Conservation (phyloP, 2,329 filamentous ascomycete species). For the Sporothrix sp. region DNA sequence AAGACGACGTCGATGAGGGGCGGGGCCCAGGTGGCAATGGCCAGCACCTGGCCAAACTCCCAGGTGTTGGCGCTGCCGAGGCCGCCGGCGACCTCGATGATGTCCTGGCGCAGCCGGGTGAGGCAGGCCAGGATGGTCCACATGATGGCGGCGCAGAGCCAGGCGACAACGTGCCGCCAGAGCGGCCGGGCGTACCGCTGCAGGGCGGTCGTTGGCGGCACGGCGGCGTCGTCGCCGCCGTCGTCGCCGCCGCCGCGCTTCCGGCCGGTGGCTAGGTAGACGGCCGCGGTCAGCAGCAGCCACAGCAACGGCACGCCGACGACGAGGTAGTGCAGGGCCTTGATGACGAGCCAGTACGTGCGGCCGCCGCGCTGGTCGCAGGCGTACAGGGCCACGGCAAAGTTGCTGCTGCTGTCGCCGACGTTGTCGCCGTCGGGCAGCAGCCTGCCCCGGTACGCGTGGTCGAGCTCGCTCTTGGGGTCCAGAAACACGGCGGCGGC, state of each 20-base stretch:
- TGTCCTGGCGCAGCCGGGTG: constrained; percentile 8
- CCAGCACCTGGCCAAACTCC: constrained; percentile 17
- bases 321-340: constrained; percentile 13
- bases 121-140: constrained; percentile 13
- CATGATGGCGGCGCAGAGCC: constrained; percentile 11
- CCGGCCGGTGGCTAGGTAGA: background rate
- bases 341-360: constrained; percentile 14
- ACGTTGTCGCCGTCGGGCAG: constrained; percentile 1
- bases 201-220: background rate
- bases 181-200: background rate
- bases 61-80: constrained; percentile 10
- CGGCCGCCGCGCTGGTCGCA: constrained; percentile 17
- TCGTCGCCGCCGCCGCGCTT: background rate
- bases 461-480: constrained; percentile 16
- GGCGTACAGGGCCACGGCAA: background rate
- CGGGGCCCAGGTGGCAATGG: constrained; percentile 14
- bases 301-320: constrained; percentile 16
- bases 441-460: constrained; percentile 3
- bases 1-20: constrained; percentile 10
- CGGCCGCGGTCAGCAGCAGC: constrained; percentile 10
- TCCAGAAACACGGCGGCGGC: constrained; percentile 13
- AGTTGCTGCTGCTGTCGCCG: background rate
- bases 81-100: constrained; percentile 11
- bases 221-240: background rate
- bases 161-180: constrained; percentile 12